Evolutionary conservation across 2,329 filamentous ascomycete species (phyloP).

Genomic region (Ophiostoma australiae): DNA sequence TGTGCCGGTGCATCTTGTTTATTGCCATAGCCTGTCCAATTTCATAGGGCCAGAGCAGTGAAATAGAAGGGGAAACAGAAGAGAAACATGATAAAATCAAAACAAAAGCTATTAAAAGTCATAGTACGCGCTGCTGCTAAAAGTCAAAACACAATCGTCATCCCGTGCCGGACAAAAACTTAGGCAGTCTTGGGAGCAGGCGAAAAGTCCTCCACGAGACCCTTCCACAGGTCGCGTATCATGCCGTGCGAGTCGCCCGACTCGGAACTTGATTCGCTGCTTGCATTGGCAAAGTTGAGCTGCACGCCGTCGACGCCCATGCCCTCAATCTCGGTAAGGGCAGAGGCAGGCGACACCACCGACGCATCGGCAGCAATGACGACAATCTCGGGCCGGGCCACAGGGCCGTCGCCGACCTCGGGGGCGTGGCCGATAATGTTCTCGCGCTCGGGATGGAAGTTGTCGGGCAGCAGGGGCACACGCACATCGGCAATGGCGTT

Average conservation of each 20-base stretch:
- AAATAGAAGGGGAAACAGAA: not conserved
- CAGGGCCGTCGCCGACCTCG: slow-evolving; percentile 41
- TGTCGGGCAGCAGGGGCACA: slow-evolving; percentile 58
- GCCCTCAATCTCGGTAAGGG: slow-evolving; percentile 55
- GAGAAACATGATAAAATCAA: not conserved
- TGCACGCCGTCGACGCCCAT: slow-evolving; percentile 53
- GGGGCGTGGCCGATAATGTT: slow-evolving; percentile 40
- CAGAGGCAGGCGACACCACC: slow-evolving; percentile 43
- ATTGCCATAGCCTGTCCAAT: not conserved
- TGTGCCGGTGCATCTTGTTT: not conserved
- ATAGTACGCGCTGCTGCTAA: slow-evolving; percentile 5
- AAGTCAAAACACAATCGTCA: slow-evolving; percentile 12
- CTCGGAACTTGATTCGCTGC: not conserved
- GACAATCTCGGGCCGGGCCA: slow-evolving; percentile 44
- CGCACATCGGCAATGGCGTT: slow-evolving; percentile 41
- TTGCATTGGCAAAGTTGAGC: slow-evolving; percentile 47
- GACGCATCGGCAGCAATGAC: slow-evolving; percentile 56
- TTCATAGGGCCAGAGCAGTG: not conserved
- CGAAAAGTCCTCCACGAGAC: slow-evolving; percentile 37
- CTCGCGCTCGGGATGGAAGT: slow-evolving; percentile 45
- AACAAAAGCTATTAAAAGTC: slow-evolving; percentile 8
- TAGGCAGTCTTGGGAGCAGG: slow-evolving; percentile 20
- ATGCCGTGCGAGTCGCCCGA: slow-evolving; percentile 38
- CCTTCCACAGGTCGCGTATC: slow-evolving; percentile 52
- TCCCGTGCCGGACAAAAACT: not conserved